Conservation (phyloP, 352 stramenopile species). For the Hyaloperonospora arabidopsidis region DNA sequence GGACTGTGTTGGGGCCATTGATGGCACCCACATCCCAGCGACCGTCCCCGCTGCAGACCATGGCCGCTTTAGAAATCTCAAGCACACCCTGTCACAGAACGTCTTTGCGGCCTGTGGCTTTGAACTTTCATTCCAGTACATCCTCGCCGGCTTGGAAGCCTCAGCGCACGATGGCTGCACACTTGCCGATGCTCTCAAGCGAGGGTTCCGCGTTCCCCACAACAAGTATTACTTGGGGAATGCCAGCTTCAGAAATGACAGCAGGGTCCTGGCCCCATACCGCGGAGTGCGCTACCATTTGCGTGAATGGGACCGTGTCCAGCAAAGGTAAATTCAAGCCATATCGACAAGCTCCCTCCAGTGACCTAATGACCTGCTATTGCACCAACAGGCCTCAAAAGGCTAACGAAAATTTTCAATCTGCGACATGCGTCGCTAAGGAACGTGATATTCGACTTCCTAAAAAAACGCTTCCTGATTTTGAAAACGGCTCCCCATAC, state of each 20-base stretch:
- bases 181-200: neutral
- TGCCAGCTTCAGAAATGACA: neutral
- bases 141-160: neutral
- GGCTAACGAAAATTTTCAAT: neutral
- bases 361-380: neutral
- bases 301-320: neutral
- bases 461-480: neutral
- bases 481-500: neutral
- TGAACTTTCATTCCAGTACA: neutral
- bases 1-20: too few species aligned
- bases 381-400: neutral
- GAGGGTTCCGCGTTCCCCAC: neutral
- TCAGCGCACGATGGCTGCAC: neutral
- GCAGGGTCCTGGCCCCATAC: neutral
- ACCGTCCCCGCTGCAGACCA: too few species aligned
- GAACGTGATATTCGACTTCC: neutral
- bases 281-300: neutral
- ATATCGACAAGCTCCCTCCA: neutral
- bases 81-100: neutral
- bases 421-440: neutral
- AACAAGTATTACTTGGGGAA: neutral
- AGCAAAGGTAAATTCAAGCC: slow-evolving; percentile 1
- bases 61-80: too few species aligned
- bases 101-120: neutral
- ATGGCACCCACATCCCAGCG: too few species aligned